Evolutionary conservation across 441 rosid genomes (phyloP).

Genomic region (Adansonia grandidieri): DNA sequence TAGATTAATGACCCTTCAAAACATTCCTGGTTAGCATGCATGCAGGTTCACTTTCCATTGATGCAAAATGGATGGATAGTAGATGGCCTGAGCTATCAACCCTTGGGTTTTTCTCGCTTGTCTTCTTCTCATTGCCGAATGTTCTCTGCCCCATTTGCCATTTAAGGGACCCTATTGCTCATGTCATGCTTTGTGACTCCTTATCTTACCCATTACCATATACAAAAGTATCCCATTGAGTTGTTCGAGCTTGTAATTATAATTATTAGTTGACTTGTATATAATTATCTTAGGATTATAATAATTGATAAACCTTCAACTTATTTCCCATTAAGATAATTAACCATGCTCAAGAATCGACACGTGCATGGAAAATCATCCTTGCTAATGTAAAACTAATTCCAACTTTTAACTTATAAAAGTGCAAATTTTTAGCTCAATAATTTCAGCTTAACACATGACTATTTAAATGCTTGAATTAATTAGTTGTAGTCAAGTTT

Average conservation of each 20-base stretch:
- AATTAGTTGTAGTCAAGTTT: background rate
- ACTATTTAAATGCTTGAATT: background rate
- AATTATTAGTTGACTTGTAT: background rate
- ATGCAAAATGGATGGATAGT: background rate
- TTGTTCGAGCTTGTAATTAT: background rate
- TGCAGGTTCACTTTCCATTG: background rate
- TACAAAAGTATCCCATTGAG: background rate
- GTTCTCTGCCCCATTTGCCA: constrained; percentile 24
- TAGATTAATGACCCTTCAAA: too few relatives aligned
- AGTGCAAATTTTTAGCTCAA: too few relatives aligned
- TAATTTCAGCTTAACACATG: background rate
- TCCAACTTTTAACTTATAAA: background rate
- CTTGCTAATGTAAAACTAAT: background rate
- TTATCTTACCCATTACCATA: background rate
- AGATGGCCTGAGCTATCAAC: constrained; percentile 30
- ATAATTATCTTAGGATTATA: background rate
- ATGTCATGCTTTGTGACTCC: constrained; percentile 35
- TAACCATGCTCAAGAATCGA: background rate
- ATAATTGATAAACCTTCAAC: background rate
- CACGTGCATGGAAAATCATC: background rate
- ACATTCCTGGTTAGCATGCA: background rate
- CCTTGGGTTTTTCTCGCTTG: constrained; percentile 36
- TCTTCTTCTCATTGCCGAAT: constrained; percentile 36
- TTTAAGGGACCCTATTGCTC: constrained; percentile 20
- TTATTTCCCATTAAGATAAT: background rate